These are phyloP conservation scores for Suhomyces pyralidae DNA, from an alignment of 805 yeast genomes.

Conservation along the genomic window DNA sequence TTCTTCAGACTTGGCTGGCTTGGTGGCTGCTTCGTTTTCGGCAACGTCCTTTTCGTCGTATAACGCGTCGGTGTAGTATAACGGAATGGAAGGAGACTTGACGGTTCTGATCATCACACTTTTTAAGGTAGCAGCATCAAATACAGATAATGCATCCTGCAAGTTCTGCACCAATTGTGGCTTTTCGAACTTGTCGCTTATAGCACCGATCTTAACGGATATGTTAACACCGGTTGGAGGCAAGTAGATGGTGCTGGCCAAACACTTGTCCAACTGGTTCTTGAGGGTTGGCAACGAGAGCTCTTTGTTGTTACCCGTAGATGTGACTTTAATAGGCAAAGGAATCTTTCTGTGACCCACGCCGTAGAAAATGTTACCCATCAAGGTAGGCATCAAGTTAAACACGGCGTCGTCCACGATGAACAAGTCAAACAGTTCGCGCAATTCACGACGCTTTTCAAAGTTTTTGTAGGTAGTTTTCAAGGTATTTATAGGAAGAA, in stretches of 20 bases:
- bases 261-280: constrained; percentile 57
- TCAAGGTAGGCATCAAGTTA: constrained; percentile 73
- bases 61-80: constrained; percentile 63
- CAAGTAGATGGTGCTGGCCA: constrained; percentile 56
- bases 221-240: constrained; percentile 74
- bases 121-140: constrained; percentile 48
- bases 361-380: constrained; percentile 75
- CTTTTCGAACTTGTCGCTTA: constrained; percentile 33
- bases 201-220: constrained; percentile 64
- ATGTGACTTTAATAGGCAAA: constrained; percentile 52
- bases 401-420: constrained; percentile 81
- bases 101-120: constrained; percentile 63
- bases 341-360: constrained; percentile 57
- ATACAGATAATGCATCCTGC: constrained; percentile 47
- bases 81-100: constrained; percentile 79
- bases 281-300: constrained; percentile 50
- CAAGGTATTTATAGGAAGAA: constrained; percentile 70
- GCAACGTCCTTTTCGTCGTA: constrained; percentile 49
- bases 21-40: constrained; percentile 22
- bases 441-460: constrained; percentile 79
- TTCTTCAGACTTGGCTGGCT: constrained; percentile 31
- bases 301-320: constrained; percentile 30
- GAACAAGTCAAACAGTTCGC: constrained; percentile 67
- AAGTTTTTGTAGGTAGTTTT: constrained; percentile 84
- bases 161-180: constrained; percentile 60